phyloP scores from a whole-genome alignment of 2,329 filamentous ascomycete species.

The Pseudogymnoascus pannorum region DNA sequence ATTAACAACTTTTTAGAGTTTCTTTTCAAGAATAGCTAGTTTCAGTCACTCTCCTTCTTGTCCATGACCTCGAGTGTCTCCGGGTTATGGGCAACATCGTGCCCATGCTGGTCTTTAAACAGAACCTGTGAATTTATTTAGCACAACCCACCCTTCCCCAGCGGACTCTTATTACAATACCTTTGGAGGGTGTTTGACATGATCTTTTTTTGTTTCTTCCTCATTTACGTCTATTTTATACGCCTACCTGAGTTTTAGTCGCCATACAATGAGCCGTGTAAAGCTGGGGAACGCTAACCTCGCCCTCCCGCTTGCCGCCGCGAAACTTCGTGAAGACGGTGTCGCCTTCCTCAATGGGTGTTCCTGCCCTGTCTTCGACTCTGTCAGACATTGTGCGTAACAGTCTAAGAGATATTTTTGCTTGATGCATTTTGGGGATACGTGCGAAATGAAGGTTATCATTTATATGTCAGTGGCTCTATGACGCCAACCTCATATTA shows the following conservation, averaged over 20 bases:
- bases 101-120: slow-evolving; percentile 34
- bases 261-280: neutral
- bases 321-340: slow-evolving; percentile 34
- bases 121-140: slow-evolving; percentile 25
- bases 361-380: slow-evolving; percentile 29
- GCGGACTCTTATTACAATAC: slow-evolving; percentile 19
- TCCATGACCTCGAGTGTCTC: slow-evolving; percentile 29
- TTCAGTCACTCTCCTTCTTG: slow-evolving; percentile 5
- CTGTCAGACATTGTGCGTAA: neutral
- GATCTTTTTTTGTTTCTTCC: slow-evolving; percentile 30
- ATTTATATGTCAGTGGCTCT: neutral
- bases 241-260: slow-evolving; percentile 22
- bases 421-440: neutral
- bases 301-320: slow-evolving; percentile 34
- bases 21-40: neutral
- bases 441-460: neutral
- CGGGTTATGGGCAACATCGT: slow-evolving; percentile 34
- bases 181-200: slow-evolving; percentile 37
- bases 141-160: neutral
- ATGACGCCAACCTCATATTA: neutral
- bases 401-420: neutral
- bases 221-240: slow-evolving; percentile 32
- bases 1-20: too few species aligned
- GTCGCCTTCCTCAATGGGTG: slow-evolving; percentile 34
- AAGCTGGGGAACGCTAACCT: slow-evolving; percentile 19